These are phyloP conservation scores for Rhizopogon parksii DNA, from an alignment of 1,284 basidiomycete species.

Conservation along the genomic window DNA sequence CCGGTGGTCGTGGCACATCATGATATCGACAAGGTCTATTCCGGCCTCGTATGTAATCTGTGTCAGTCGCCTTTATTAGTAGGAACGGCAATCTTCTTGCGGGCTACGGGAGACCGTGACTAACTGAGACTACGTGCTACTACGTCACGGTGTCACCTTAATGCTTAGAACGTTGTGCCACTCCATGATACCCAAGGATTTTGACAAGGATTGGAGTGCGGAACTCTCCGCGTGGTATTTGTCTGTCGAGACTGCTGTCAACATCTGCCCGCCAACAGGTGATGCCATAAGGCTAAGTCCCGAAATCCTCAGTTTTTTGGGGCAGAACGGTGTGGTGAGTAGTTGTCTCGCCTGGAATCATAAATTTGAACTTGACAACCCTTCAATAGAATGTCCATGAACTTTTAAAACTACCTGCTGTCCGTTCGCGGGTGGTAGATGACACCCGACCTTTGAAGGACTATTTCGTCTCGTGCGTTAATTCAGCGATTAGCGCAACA, in stretches of 20 bases:
- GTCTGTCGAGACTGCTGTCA: constrained; percentile 15
- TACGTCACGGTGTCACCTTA: too few relatives aligned
- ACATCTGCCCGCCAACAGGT: constrained; percentile 13
- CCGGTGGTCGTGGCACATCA: too few relatives aligned
- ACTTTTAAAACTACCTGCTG: constrained; percentile 31
- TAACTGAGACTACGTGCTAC: too few relatives aligned
- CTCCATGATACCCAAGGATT: not conserved
- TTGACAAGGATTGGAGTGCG: not conserved
- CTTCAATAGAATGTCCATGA: constrained; percentile 28
- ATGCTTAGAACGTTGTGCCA: too few relatives aligned
- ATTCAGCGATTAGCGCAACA: not conserved
- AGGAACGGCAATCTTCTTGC: too few relatives aligned
- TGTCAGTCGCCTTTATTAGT: too few relatives aligned
- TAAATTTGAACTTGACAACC: not conserved
- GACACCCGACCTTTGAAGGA: constrained; percentile 42
- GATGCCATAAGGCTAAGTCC: constrained; percentile 15
- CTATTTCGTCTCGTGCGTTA: constrained; percentile 54
- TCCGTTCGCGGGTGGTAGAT: constrained; percentile 32
- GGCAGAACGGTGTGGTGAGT: constrained; percentile 15
- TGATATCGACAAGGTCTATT: too few relatives aligned
- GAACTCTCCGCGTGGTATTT: constrained; percentile 4
- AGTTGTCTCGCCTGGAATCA: not conserved
- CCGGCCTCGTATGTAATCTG: too few relatives aligned
- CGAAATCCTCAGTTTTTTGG: constrained; percentile 18
- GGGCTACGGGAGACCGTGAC: too few relatives aligned